A percentile compares a stretch with the other conserved stretches of the same genome.
These are phyloP conservation scores for Phycomyces nitens DNA, from an alignment of 192 early-diverging fungal genomes.

Conservation along the genomic window DNA sequence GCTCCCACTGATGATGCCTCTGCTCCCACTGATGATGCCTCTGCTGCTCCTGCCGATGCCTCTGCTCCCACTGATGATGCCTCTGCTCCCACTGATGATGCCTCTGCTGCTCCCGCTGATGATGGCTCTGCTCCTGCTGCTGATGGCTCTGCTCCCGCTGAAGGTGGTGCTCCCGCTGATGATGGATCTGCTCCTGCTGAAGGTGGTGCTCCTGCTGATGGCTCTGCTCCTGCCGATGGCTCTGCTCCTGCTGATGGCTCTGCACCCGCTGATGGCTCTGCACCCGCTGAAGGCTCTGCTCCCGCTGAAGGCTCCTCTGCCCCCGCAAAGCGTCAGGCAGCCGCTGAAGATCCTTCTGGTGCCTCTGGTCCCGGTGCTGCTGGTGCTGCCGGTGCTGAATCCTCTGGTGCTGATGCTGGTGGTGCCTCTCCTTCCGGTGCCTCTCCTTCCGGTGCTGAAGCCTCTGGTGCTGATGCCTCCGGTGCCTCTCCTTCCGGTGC, in stretches of 20 bases:
- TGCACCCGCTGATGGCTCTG: no score
- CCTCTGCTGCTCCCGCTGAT: neutral
- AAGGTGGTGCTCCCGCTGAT: neutral
- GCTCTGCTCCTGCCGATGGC: neutral
- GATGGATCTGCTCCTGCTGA: neutral
- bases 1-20: neutral
- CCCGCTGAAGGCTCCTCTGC: neutral
- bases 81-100: neutral
- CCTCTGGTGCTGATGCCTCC: conserved; percentile 6
- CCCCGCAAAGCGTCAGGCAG: neutral
- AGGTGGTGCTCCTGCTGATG: neutral
- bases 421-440: neutral
- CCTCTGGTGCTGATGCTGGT: conserved; percentile 7
- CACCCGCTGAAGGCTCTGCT: no score
- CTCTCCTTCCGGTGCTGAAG: neutral
- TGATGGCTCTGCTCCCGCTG: neutral
- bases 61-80: conserved; percentile 7
- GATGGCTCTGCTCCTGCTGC: neutral
- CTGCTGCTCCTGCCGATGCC: neutral
- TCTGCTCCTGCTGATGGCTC: conserved; percentile 1
- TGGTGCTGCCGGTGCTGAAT: neutral
- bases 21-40: neutral
- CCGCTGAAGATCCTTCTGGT: neutral
- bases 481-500: neutral
- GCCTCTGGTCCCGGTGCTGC: neutral